Evolutionary conservation across 371 early-diverging fungal genomes (phyloP).

Genomic region (Parasitella parasitica): DNA sequence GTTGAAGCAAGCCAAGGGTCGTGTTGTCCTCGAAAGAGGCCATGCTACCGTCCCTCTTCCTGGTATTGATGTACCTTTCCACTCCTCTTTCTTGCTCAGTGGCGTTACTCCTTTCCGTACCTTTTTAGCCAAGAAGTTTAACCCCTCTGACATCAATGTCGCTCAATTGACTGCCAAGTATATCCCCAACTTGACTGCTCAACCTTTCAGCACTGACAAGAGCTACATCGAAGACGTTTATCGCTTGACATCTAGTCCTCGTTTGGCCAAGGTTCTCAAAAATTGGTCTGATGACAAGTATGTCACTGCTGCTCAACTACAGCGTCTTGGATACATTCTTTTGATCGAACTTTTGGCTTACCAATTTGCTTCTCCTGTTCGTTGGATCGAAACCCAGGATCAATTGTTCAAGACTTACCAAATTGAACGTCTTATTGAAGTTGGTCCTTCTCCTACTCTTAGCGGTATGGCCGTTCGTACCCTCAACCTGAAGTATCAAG

Average conservation of each 20-base stretch:
- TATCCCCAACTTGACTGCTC: slow-evolving; percentile 95
- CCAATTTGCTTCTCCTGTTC: slow-evolving; percentile 93
- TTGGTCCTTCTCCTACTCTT: slow-evolving; percentile 90
- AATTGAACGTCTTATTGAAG: slow-evolving; percentile 88
- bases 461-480: slow-evolving; percentile 94
- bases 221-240: slow-evolving; percentile 80
- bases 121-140: slow-evolving; percentile 81
- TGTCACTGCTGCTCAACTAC: slow-evolving; percentile 75
- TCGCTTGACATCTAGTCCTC: slow-evolving; percentile 71
- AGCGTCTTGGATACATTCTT: slow-evolving; percentile 82
- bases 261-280: slow-evolving; percentile 77
- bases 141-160: slow-evolving; percentile 78
- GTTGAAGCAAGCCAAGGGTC: slow-evolving; percentile 65
- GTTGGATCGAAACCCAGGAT: slow-evolving; percentile 99
- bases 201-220: slow-evolving; percentile 82
- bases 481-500: slow-evolving; percentile 94
- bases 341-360: slow-evolving; percentile 92
- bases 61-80: slow-evolving; percentile 97
- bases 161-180: slow-evolving; percentile 77
- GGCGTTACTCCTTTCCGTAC: slow-evolving; percentile 94
- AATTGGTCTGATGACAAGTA: slow-evolving; percentile 78
- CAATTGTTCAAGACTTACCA: slow-evolving; percentile 78
- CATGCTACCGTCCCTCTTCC: slow-evolving; percentile 89
- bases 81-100: slow-evolving; percentile 87
- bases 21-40: slow-evolving; percentile 82